Conservation (phyloP, 163 green algal genomes). For the Chlamydomonas reinhardtii region DNA sequence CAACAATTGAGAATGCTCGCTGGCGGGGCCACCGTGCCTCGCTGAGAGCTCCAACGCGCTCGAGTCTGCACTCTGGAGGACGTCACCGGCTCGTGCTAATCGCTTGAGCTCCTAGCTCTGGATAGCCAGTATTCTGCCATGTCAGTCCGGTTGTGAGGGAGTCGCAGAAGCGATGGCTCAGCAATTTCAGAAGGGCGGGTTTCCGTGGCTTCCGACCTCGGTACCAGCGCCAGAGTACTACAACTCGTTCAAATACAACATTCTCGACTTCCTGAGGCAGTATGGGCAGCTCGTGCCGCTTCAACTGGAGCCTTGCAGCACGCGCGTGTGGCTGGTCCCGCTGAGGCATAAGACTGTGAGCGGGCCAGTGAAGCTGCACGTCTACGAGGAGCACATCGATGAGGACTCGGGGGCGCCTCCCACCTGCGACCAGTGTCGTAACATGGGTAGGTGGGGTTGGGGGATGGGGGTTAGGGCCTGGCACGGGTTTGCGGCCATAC, state of each 20-base stretch:
- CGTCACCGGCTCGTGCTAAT: no score
- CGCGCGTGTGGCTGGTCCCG: conserved; percentile 12
- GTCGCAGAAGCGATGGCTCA: no score
- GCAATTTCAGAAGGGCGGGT: neutral
- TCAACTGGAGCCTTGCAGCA: conserved; percentile 35
- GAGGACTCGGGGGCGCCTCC: conserved; percentile 45
- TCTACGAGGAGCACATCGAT: conserved; percentile 74
- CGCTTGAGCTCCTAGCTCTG: no score
- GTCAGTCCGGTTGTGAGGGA: no score
- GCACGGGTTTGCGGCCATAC: no score
- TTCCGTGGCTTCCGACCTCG: conserved; percentile 17
- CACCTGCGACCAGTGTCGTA: conserved; percentile 93
- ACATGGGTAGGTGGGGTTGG: conserved; percentile 80
- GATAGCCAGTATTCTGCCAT: no score
- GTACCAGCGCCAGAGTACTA: conserved; percentile 7
- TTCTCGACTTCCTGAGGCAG: conserved; percentile 13
- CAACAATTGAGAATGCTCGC: no score
- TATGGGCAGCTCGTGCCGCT: conserved; percentile 34
- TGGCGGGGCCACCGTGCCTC: no score
- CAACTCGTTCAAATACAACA: conserved; percentile 29
- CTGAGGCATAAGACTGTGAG: conserved; percentile 10
- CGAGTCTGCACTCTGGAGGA: no score
- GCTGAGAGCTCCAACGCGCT: no score
- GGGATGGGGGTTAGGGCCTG: neutral
- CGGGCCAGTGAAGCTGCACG: conserved; percentile 62